phyloP scores from a whole-genome alignment of 768 basidiomycete genomes.

The Gloeopeniophorella convolvens region DNA sequence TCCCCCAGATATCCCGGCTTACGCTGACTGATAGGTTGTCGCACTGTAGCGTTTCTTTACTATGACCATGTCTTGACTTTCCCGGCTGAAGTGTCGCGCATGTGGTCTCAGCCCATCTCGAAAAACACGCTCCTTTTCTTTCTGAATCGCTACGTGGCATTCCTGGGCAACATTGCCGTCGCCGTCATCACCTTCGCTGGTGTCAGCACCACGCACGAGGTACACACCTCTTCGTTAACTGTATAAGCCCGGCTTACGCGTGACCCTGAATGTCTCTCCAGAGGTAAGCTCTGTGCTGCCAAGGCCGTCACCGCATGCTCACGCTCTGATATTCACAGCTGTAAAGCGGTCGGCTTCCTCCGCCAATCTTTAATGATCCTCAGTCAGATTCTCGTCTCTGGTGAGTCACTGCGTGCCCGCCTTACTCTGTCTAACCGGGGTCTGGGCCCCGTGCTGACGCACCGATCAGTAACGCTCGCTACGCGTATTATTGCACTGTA shows the following conservation, averaged over 20 bases:
- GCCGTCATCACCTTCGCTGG: slow-evolving; percentile 20
- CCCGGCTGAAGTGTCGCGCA: slow-evolving; percentile 33
- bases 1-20: not conserved
- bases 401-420: slow-evolving; percentile 28
- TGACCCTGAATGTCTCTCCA: slow-evolving; percentile 1
- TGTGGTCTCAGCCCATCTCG: slow-evolving; percentile 40
- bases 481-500: slow-evolving; percentile 48
- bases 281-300: slow-evolving; percentile 15
- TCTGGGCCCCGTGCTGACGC: too few relatives aligned
- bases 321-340: slow-evolving; percentile 28
- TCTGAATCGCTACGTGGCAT: slow-evolving; percentile 43
- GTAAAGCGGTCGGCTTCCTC: slow-evolving; percentile 32
- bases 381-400: slow-evolving; percentile 40
- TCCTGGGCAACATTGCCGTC: slow-evolving; percentile 31
- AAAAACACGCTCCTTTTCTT: slow-evolving; percentile 40
- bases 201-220: slow-evolving; percentile 11
- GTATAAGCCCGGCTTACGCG: not conserved
- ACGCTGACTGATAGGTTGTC: not conserved
- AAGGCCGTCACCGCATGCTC: not conserved
- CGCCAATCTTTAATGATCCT: slow-evolving; percentile 38
- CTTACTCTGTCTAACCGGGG: too few relatives aligned
- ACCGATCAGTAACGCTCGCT: slow-evolving; percentile 34
- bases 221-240: slow-evolving; percentile 3
- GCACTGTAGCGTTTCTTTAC: slow-evolving; percentile 23
- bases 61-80: slow-evolving; percentile 30